Evolutionary conservation across 1,284 basidiomycete species (phyloP), one percentile per base, ranked within the genome.

Genomic region (Xanthoconium separans): DNA sequence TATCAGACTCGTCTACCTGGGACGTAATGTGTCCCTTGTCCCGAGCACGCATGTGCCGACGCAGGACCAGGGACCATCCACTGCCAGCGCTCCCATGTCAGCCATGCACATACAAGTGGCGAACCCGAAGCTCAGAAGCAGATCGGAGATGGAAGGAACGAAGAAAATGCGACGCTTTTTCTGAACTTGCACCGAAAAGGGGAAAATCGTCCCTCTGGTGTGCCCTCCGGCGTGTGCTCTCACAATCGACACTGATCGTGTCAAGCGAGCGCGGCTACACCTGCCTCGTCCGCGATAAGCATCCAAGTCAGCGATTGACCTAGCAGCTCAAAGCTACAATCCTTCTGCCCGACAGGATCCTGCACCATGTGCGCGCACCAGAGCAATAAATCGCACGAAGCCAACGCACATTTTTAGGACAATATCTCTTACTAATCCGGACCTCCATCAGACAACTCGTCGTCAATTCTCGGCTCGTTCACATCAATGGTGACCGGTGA

Each of bases 331-430:
- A 45, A 20, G 40, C 22, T 7, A 43, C 41, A 15, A 13, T 24
- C 24, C 16, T 9, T 37, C 27, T 51, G 27, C 24, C 22, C 20
- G 27, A 20, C 22, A 39, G 15, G 44, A 16, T 29, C 39, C 50
- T 47, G 45, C 16, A 48, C 43, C 59, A 50, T 50, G 62, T 41
- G 51, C 33, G 24, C 42, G 15, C 30, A 45, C 51, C 29, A 51
- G 44, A 53, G 60, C 56, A 69, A 65, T 65, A 47, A 59, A 65
- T 69, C 64, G 65, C 42, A 54, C 53, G 66, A 65, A 66, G 58
- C 45, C 42, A 31, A 18, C 12, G 33, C 33, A 16, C 50, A 52
- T 42, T 53, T 47, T 52, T 65, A 48, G 63, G 53, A 50, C 44
- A n/a, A 22, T 42, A 43, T 51, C 51, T 54, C 57, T 66, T 55